A percentile compares a stretch with the other conserved stretches of the same genome.
phyloP scores from a whole-genome alignment of 2,329 filamentous ascomycete genomes.

The Colletotrichum spinosum region DNA sequence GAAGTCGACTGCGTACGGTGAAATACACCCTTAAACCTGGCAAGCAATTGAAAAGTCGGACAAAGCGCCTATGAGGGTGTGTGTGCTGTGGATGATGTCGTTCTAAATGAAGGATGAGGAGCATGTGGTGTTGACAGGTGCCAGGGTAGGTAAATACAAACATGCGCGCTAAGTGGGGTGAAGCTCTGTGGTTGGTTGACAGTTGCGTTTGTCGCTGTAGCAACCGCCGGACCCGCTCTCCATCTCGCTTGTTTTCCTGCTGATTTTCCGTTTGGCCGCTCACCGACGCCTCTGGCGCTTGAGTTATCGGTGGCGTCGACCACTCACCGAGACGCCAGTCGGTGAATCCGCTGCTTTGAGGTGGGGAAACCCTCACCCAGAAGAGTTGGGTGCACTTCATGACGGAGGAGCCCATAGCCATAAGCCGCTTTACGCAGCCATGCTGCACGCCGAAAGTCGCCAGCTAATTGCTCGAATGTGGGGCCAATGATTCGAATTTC shows the following conservation, averaged over 20 bases:
- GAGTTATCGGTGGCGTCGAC: too few relatives aligned
- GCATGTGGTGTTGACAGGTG: constrained; percentile 27
- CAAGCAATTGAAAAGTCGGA: not conserved
- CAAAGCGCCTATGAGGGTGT: not conserved
- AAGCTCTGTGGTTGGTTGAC: constrained; percentile 20
- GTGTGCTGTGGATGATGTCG: constrained; percentile 10
- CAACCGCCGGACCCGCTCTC: constrained; percentile 8
- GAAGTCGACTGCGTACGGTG: too few relatives aligned
- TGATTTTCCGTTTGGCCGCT: not conserved
- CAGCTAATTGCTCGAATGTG: too few relatives aligned
- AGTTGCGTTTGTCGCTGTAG: not conserved
- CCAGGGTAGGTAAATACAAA: constrained; percentile 35
- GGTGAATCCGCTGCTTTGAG: too few relatives aligned
- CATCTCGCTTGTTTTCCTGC: constrained; percentile 7
- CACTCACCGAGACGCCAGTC: constrained; percentile 6
- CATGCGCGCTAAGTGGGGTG: constrained; percentile 26
- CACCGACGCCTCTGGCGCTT: constrained; percentile 3
- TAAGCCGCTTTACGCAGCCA: too few relatives aligned
- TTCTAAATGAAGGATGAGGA: constrained; percentile 1
- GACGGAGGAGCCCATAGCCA: too few relatives aligned
- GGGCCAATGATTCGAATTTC: too few relatives aligned
- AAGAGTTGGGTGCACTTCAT: too few relatives aligned
- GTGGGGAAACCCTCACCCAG: too few relatives aligned
- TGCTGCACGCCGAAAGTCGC: too few relatives aligned
- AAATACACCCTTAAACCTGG: not conserved